Base-by-base conservation (phyloP, 202 grass and related monocot genomes). In the Bolboschoenoplectus hybrid region DNA sequence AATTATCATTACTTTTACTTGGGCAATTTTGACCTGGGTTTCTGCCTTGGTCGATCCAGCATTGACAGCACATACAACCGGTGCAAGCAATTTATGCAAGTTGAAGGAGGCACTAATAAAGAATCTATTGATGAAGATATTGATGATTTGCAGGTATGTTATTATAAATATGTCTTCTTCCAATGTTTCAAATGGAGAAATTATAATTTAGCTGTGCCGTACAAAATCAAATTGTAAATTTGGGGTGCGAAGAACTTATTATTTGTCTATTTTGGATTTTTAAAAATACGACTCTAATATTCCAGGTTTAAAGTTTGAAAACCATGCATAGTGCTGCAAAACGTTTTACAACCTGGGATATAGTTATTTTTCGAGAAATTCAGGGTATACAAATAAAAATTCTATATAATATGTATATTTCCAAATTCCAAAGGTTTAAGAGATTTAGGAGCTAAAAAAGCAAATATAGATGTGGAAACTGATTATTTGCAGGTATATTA, bases 61-160 rank as follows among this genome's bases (percentile, higher is more conserved):
- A 88, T 93, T 60, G 91, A 91, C 81, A 61, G 43, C 62, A 91
- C 91, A 77, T 93, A 90, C 76, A 85, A 82, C 9, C 87, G 89
- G 4, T 93, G 87, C 85, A 81, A 91, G 44, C 85, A 80, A 64
- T 89, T 93, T 51, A 57, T 53, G 0, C 84, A 53, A 76, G 3
- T 45, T 10, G 55, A 41, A 85, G 90, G 81, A 52, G 69, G 77
- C 12, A 2, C 77, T 36, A 85, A 74, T 74, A 71, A 52, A 60
- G 80, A 36, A 88, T 49, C 78, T 84, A 46, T 4, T 60, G 86
- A 79, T 47, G 74, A 53, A 57, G 20, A 53, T 85, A 87, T 43
- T 66, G 78, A 49, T 39, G 49, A 82, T 85, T 85, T 91, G 90
- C 90, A 91, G 40, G 85, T 86, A 75, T 47, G 19, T 51, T 26